Conservation (phyloP, 225 moss, liverwort and hornwort genomes). For the Anthoceros angustus region DNA sequence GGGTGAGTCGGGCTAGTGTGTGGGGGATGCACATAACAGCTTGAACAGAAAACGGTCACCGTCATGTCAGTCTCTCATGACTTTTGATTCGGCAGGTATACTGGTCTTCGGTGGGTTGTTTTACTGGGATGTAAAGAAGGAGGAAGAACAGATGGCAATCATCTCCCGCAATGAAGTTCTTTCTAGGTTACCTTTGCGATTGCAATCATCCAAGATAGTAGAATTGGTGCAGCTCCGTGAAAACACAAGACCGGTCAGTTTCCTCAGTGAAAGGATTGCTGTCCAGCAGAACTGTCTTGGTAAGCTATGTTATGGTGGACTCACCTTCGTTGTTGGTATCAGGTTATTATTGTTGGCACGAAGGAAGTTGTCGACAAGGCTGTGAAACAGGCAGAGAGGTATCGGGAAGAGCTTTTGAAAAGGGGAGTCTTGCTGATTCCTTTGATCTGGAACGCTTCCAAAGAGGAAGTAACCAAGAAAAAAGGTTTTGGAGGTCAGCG, state of each 20-base stretch:
- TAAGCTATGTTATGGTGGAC: neutral
- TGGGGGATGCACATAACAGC: neutral
- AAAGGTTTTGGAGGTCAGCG: slow-evolving; percentile 61
- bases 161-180: slow-evolving; percentile 79
- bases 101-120: slow-evolving; percentile 48
- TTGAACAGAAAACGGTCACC: neutral
- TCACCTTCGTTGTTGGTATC: slow-evolving; percentile 12
- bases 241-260: slow-evolving; percentile 61
- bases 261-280: neutral
- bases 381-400: slow-evolving; percentile 50
- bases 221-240: slow-evolving; percentile 70
- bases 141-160: slow-evolving; percentile 75
- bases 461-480: slow-evolving; percentile 28
- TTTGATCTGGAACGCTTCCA: slow-evolving; percentile 44
- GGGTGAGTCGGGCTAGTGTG: slow-evolving; percentile 20
- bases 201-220: slow-evolving; percentile 48
- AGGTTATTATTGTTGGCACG: slow-evolving; percentile 85
- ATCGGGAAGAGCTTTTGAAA: slow-evolving; percentile 69
- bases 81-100: slow-evolving; percentile 31
- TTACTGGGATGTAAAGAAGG: slow-evolving; percentile 66
- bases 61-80: neutral
- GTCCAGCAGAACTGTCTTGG: neutral
- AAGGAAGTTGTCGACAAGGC: slow-evolving; percentile 53
- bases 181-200: slow-evolving; percentile 66
- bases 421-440: slow-evolving; percentile 83